Conservation (phyloP, 169 alveolate species). For the Eimeria falciformis region DNA sequence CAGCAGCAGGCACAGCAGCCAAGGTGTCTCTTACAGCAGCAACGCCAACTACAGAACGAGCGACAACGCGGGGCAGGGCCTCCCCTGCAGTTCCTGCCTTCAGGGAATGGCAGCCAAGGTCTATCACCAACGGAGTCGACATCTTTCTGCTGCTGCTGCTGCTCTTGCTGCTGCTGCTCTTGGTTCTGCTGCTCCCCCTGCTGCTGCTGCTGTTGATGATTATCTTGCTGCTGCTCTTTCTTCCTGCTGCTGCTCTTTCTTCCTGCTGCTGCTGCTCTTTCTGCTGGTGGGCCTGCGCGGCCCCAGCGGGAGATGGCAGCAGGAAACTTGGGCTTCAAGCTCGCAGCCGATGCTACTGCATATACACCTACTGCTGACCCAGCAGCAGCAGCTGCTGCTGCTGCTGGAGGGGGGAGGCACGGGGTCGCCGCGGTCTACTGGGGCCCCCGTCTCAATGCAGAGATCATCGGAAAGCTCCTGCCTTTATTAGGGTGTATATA, state of each 20-base stretch:
- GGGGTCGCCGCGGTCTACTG: too few relatives aligned
- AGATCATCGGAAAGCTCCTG: too few relatives aligned
- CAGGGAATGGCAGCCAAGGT: conserved; percentile 60
- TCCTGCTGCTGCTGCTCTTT: not conserved
- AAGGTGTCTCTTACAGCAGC: conserved; percentile 8
- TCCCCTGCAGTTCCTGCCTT: conserved; percentile 63
- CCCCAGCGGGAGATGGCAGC: not conserved
- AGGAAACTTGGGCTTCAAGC: not conserved
- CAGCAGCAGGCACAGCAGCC: not conserved
- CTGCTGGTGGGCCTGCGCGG: not conserved
- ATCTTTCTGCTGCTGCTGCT: conserved; percentile 20
- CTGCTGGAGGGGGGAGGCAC: too few relatives aligned
- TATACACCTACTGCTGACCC: not conserved
- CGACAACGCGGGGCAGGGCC: conserved; percentile 33
- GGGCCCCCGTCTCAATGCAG: too few relatives aligned
- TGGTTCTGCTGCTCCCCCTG: not conserved
- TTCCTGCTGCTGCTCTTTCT: not conserved
- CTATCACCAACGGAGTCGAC: conserved; percentile 54
- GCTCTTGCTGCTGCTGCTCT: not conserved
- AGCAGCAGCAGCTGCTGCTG: conserved; percentile 3
- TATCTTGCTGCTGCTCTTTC: not conserved
- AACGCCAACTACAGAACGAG: conserved; percentile 64
- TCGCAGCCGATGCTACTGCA: not conserved
- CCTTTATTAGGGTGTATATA: too few relatives aligned
- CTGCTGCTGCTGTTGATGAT: not conserved